phyloP scores from a whole-genome alignment of 1,139 yeast species.

The Saccharomycopsis hybrid region DNA sequence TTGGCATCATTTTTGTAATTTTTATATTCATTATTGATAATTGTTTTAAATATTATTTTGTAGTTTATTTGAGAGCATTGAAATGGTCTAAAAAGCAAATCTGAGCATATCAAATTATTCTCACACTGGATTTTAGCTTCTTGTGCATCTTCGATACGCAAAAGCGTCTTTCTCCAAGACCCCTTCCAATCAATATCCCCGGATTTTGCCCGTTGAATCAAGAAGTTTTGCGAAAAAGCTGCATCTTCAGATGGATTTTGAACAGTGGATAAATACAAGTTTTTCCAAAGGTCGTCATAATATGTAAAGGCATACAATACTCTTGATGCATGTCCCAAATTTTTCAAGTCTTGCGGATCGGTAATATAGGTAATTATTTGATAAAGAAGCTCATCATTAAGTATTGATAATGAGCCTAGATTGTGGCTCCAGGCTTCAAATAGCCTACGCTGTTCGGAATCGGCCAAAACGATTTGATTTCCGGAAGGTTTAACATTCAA shows the following conservation, averaged over 20 bases:
- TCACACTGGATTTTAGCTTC: conserved; percentile 39
- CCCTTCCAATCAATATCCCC: conserved; percentile 52
- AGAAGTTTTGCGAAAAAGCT: too few species aligned
- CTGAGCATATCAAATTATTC: conserved; percentile 43
- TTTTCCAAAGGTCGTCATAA: conserved; percentile 78
- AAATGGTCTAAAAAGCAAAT: conserved; percentile 67
- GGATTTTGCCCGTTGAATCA: neutral
- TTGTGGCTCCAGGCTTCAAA: conserved; percentile 30
- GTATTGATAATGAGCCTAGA: conserved; percentile 46
- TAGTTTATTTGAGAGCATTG: conserved; percentile 73
- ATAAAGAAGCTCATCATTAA: conserved; percentile 56
- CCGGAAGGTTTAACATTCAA: conserved; percentile 72
- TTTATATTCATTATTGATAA: conserved; percentile 42
- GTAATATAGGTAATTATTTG: conserved; percentile 41
- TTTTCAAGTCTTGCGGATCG: conserved; percentile 40
- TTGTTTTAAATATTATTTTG: conserved; percentile 37
- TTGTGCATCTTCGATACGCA: conserved; percentile 32
- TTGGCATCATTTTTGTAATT: conserved; percentile 26
- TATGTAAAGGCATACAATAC: conserved; percentile 64
- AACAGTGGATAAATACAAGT: conserved; percentile 35
- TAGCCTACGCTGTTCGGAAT: conserved; percentile 25
- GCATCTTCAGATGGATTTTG: neutral
- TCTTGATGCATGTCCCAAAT: conserved; percentile 53
- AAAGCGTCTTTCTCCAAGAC: conserved; percentile 65
- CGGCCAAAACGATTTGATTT: conserved; percentile 35